These are phyloP conservation scores for Backusella circina DNA, from an alignment of 192 early-diverging fungal species.

Conservation along the genomic window DNA sequence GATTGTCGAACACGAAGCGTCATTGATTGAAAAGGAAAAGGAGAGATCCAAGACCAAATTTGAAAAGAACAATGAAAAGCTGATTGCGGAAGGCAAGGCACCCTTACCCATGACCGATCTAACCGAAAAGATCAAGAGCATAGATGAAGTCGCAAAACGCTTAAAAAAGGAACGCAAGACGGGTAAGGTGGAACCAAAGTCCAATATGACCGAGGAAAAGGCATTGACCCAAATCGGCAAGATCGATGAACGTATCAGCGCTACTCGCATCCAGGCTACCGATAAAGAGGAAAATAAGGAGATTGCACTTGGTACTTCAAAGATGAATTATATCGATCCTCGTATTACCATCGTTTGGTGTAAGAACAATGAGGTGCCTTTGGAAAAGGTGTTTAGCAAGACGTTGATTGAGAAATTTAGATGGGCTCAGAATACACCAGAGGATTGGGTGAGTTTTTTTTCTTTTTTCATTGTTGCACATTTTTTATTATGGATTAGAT, in stretches of 20 bases:
- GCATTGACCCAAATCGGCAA: conserved; percentile 69
- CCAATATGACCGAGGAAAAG: conserved; percentile 62
- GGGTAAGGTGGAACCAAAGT: conserved; percentile 41
- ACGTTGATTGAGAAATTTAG: conserved; percentile 93
- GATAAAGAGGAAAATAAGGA: conserved; percentile 98
- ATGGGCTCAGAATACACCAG: conserved; percentile 84
- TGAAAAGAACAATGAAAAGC: conserved; percentile 86
- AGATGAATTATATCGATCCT: conserved; percentile 99
- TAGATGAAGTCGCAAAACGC: conserved; percentile 45
- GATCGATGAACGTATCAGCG: conserved; percentile 67
- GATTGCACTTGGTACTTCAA: conserved; percentile 93
- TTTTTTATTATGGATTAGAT: background rate
- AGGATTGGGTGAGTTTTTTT: conserved; percentile 53
- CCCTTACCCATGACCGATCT: conserved; percentile 47
- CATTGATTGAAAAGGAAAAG: conserved; percentile 67
- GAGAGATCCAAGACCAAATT: conserved; percentile 57
- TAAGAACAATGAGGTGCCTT: conserved; percentile 79
- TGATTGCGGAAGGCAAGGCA: conserved; percentile 59
- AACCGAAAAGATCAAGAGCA: conserved; percentile 46
- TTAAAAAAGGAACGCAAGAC: conserved; percentile 45
- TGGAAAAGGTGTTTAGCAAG: conserved; percentile 92
- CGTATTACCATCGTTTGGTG: conserved; percentile 95
- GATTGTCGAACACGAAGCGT: conserved; percentile 60
- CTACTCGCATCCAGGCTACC: conserved; percentile 67
- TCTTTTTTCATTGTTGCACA: background rate